Evolutionary conservation across 2,329 filamentous ascomycete species (phyloP), one percentile per base, ranked within the genome.

Genomic region (Claviceps fusiformis): DNA sequence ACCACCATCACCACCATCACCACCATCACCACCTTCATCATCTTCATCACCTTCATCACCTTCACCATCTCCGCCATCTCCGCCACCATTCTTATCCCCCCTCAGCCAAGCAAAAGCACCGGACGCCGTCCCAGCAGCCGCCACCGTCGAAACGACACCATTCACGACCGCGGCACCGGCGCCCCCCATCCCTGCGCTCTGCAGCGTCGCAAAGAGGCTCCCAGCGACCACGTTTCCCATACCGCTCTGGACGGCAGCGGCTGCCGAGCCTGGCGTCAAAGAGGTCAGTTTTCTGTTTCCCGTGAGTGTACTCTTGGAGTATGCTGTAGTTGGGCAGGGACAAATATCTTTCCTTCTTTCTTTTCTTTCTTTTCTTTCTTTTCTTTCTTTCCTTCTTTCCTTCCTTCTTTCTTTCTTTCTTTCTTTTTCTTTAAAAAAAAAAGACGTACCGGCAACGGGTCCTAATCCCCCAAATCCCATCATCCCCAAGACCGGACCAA

Each of bases 131-230:
- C 10, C 1, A 10, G 27, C 1, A 7, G 3, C 15, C 7, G 57
- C 60, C n/a, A 10, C 53, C 7, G 47, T 55, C 46, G 63, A 62
- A 15, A 63, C 53, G 0, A 52, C 58, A 2, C 58, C 58, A 1
- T 62, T 39, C 0, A 67, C 61, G 3, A 50, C 56, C 0, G 61
- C 59, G 3, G 61, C 55, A 1, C 65, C 64, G 11, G 60, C 63
- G 1, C 69, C 69, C 0, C 62, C 66, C 3, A 58, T 59, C 0
- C 55, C 68, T 0, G 66, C 68, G 46, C 67, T 70, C 59, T 69
- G 64, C 0, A 70, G 58, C 2, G 54, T 62, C 1, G 69, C 64
- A 27, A 71, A 70, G 1, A 59, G 0, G 6, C 63, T 58, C 0
- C 56, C 53, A 0, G 60, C 61, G 0, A 19, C 59, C 4, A 69